Conservation (phyloP, 2,329 filamentous ascomycete genomes). For the Claviceps purpurea region DNA sequence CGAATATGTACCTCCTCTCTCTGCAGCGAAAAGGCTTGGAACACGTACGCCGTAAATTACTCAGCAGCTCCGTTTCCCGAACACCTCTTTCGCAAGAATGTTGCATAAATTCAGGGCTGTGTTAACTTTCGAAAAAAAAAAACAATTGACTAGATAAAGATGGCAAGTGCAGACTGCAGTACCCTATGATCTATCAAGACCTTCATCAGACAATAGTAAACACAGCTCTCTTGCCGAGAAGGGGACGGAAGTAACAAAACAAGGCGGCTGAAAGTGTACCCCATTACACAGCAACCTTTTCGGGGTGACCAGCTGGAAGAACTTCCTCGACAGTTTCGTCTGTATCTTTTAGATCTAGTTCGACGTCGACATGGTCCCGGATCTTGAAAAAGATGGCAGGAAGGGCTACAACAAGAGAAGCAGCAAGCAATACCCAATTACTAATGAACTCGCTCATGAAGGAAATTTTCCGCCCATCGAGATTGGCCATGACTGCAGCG, state of each 20-base stretch:
- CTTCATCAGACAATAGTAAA: too few species aligned
- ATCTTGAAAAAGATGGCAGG: slow-evolving; percentile 72
- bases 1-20: too few species aligned
- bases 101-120: too few species aligned
- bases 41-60: too few species aligned
- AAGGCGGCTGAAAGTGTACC: not conserved
- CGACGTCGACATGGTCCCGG: slow-evolving; percentile 64
- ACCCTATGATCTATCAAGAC: too few species aligned
- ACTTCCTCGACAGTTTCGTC: slow-evolving; percentile 73
- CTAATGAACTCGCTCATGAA: slow-evolving; percentile 60
- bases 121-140: too few species aligned
- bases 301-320: slow-evolving; percentile 8
- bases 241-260: not conserved
- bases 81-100: too few species aligned
- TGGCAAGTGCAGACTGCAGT: too few species aligned
- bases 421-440: slow-evolving; percentile 62
- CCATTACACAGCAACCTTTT: not conserved
- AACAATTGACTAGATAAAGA: too few species aligned
- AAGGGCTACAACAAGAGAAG: slow-evolving; percentile 61
- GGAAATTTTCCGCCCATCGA: slow-evolving; percentile 26
- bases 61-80: too few species aligned
- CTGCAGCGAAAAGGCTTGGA: too few species aligned
- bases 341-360: slow-evolving; percentile 72
- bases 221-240: too few species aligned
- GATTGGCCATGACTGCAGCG: slow-evolving; percentile 36